A percentile compares a stretch with the other conserved stretches of the same genome.
phyloP scores from a whole-genome alignment of 1,284 basidiomycete genomes.

The Cutaneotrichosporon curvatum region DNA sequence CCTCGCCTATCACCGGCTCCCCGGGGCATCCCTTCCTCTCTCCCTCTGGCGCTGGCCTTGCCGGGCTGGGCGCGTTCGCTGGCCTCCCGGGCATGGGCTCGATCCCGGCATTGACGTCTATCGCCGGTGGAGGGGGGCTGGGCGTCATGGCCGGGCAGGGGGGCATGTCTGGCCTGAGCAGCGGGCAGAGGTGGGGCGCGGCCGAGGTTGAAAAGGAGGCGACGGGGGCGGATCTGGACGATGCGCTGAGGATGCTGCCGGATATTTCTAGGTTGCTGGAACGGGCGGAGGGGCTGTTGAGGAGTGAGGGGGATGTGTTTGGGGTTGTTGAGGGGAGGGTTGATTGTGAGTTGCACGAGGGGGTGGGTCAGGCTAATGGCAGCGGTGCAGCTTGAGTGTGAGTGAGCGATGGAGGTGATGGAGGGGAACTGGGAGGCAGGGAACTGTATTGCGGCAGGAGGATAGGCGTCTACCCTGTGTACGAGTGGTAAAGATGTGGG shows the following conservation, averaged over 20 bases:
- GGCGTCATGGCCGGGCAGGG: not conserved
- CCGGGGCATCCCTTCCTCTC: not conserved
- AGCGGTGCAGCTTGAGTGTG: constrained; percentile 17
- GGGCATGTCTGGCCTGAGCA: not conserved
- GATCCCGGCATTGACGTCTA: not conserved
- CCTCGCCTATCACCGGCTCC: not conserved
- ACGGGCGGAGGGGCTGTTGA: constrained; percentile 10
- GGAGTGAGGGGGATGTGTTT: constrained; percentile 5
- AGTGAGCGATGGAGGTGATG: not conserved
- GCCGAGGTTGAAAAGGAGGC: not conserved
- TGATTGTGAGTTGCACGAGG: not conserved
- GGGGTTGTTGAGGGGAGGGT: not conserved
- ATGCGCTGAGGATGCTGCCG: constrained; percentile 9
- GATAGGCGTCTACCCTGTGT: no score
- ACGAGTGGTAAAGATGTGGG: no score
- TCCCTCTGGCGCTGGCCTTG: not conserved
- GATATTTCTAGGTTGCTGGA: constrained; percentile 12
- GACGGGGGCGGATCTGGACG: constrained; percentile 7
- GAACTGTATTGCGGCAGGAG: no score
- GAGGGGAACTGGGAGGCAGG: no score
- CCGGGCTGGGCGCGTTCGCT: constrained; percentile 1
- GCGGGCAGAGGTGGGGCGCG: not conserved
- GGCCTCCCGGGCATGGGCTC: not conserved
- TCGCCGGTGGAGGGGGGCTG: not conserved
- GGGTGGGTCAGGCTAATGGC: not conserved